phyloP scores from a whole-genome alignment of 2,329 filamentous ascomycete species.

The Fusarium sp. region DNA sequence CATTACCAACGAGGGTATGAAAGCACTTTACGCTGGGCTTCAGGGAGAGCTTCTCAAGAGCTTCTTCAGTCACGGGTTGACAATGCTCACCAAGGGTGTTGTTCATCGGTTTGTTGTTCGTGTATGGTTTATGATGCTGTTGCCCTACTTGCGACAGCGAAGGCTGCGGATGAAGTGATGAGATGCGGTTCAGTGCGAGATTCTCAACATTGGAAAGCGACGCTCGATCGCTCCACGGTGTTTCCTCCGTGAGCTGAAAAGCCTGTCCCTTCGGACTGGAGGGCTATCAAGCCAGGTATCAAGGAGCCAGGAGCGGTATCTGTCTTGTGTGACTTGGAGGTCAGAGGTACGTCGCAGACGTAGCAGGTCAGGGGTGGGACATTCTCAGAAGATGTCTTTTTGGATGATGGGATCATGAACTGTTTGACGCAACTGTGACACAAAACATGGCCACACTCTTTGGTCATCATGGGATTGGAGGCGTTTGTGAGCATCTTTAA shows the following conservation, averaged over 20 bases:
- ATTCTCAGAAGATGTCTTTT: slow-evolving; percentile 51
- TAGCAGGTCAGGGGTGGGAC: slow-evolving; percentile 72
- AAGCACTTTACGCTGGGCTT: slow-evolving; percentile 79
- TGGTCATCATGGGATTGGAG: slow-evolving; percentile 82
- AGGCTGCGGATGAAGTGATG: slow-evolving; percentile 33
- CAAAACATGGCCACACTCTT: slow-evolving; percentile 90
- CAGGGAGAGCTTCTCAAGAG: slow-evolving; percentile 81
- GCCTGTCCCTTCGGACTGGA: slow-evolving; percentile 88
- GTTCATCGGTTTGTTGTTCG: slow-evolving; percentile 78
- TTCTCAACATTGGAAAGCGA: slow-evolving; percentile 81
- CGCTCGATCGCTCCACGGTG: slow-evolving; percentile 79
- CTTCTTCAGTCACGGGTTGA: slow-evolving; percentile 86
- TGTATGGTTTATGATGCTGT: slow-evolving; percentile 68
- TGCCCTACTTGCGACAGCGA: slow-evolving; percentile 41
- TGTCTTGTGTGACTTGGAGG: slow-evolving; percentile 56
- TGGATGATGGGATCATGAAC: slow-evolving; percentile 74
- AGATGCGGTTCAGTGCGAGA: background rate
- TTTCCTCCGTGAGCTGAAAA: slow-evolving; percentile 90
- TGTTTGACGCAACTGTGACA: slow-evolving; percentile 86
- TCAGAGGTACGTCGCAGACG: slow-evolving; percentile 86
- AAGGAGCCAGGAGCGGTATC: slow-evolving; percentile 62
- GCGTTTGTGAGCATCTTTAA: slow-evolving; percentile 84
- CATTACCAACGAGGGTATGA: slow-evolving; percentile 70
- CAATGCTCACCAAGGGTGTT: slow-evolving; percentile 85
- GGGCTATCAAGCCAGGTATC: slow-evolving; percentile 77